phyloP scores from a whole-genome alignment of 2,329 filamentous ascomycete species.

The Phialemonium atrogriseum region DNA sequence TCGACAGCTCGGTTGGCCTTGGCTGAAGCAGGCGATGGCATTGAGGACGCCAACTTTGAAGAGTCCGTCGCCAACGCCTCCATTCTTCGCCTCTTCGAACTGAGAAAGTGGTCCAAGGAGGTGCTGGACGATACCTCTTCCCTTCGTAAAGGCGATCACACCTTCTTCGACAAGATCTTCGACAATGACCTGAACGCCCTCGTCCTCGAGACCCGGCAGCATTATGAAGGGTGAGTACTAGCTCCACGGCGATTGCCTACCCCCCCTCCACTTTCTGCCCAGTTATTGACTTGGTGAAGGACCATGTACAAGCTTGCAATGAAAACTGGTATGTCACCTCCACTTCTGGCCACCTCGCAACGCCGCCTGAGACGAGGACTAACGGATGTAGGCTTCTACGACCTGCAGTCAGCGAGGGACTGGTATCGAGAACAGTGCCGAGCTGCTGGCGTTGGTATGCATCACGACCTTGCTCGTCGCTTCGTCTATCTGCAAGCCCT shows the following conservation, averaged over 20 bases:
- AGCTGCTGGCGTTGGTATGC: constrained; percentile 75
- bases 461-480: constrained; percentile 66
- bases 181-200: constrained; percentile 86
- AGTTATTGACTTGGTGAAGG: too few relatives aligned
- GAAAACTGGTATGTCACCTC: too few relatives aligned
- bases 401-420: constrained; percentile 81
- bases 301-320: constrained; percentile 83
- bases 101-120: constrained; percentile 89
- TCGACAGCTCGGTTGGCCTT: constrained; percentile 75
- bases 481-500: constrained; percentile 68
- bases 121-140: constrained; percentile 60
- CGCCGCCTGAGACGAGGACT: too few relatives aligned
- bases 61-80: constrained; percentile 89
- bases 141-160: constrained; percentile 68
- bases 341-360: too few relatives aligned
- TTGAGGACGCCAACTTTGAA: constrained; percentile 95
- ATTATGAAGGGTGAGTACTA: constrained; percentile 76
- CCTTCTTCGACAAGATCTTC: constrained; percentile 83
- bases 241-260: too few relatives aligned
- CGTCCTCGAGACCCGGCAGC: constrained; percentile 66
- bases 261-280: too few relatives aligned
- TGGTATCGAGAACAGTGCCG: constrained; percentile 80
- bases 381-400: constrained; percentile 81
- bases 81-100: constrained; percentile 71
- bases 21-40: constrained; percentile 88